Evolutionary conservation across 2,329 filamentous ascomycete species (phyloP).

Genomic region (Fusarium albosuccineum): DNA sequence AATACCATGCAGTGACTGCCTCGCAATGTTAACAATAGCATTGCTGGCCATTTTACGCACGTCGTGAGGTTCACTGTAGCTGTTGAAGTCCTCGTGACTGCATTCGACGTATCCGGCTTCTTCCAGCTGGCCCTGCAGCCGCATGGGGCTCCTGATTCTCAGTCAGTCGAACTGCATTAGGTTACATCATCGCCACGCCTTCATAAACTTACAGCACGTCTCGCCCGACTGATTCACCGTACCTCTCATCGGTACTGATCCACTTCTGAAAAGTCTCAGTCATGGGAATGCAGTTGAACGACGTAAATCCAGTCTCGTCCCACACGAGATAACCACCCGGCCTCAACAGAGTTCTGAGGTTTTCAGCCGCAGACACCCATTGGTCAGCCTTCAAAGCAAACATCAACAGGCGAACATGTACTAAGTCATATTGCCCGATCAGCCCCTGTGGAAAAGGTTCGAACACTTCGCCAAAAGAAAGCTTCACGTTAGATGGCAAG

Average conservation of each 20-base stretch:
- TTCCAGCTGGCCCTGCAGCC: not conserved
- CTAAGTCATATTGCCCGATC: conserved; percentile 6
- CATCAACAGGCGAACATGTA: conserved; percentile 15
- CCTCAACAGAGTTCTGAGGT: not conserved
- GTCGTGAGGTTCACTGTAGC: not conserved
- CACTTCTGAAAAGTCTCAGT: conserved; percentile 15
- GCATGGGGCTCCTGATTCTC: not conserved
- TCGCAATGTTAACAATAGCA: not conserved
- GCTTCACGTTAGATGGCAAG: not conserved
- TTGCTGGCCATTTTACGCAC: not conserved
- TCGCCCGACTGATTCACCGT: not conserved
- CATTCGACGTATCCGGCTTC: conserved; percentile 5
- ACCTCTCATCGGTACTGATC: conserved; percentile 13
- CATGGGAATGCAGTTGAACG: conserved; percentile 3
- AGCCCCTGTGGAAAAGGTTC: not conserved
- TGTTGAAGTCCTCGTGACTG: conserved; percentile 12
- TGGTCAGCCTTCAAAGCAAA: conserved; percentile 2
- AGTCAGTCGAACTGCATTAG: not conserved
- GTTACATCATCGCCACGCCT: too few relatives aligned
- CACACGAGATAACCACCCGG: conserved; percentile 16
- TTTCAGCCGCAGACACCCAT: conserved; percentile 6
- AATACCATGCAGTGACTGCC: conserved; percentile 14
- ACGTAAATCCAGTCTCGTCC: conserved; percentile 18
- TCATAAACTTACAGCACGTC: conserved; percentile 12
- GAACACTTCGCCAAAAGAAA: not conserved